A percentile compares a stretch with the other conserved stretches of the same genome.
Evolutionary conservation across 108 stramenopile genomes (phyloP).

Genomic region (Fistulifera solaris): DNA sequence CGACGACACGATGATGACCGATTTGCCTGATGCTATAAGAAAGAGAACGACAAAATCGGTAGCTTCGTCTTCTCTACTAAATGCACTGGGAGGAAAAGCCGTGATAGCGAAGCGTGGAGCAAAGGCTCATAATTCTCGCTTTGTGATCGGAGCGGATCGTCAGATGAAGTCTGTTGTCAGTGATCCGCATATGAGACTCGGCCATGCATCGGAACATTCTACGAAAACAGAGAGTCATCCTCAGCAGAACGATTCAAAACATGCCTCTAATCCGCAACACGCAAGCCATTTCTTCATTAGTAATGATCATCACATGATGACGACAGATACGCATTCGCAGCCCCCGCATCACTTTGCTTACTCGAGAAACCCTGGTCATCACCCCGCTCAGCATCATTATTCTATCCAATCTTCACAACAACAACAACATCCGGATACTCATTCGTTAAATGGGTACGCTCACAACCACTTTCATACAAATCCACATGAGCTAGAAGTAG

Average conservation of each 20-base stretch:
- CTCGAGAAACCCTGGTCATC: not conserved
- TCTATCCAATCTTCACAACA: not conserved
- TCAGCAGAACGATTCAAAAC: no score
- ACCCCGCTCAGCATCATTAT: not conserved
- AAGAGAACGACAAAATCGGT: not conserved
- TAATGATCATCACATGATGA: no score
- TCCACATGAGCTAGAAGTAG: not conserved
- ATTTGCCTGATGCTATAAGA: not conserved
- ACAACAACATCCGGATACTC: not conserved
- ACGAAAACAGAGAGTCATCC: no score
- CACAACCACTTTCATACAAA: not conserved
- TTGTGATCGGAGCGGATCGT: not conserved
- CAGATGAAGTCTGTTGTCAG: not conserved
- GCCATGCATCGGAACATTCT: not conserved
- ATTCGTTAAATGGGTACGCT: not conserved
- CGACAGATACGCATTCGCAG: no score
- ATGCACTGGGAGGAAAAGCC: not conserved
- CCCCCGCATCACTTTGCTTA: no score
- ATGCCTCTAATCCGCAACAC: no score
- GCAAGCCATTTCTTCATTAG: no score
- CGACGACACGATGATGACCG: not conserved
- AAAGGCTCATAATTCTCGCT: not conserved
- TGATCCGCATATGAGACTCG: not conserved
- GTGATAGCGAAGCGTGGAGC: not conserved
- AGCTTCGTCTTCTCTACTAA: slow-evolving; percentile 1